phyloP scores from a whole-genome alignment of 129 eudicot species.

The Flaveria brownii region DNA sequence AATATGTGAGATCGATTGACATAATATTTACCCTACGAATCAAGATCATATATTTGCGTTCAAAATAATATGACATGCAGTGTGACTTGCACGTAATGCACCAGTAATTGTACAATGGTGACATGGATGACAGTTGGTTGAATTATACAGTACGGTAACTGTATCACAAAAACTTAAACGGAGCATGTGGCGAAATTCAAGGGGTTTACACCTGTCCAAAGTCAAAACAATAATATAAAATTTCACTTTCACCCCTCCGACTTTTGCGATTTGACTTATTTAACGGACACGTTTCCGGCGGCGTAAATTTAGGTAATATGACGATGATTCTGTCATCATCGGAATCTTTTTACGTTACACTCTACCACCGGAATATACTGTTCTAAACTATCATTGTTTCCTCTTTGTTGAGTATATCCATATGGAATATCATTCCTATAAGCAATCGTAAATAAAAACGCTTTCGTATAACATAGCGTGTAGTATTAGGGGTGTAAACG shows the following conservation, averaged over 20 bases:
- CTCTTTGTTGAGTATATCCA: conserved; percentile 36
- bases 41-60: too few relatives aligned
- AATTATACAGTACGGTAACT: conserved; percentile 9
- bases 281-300: conserved; percentile 46
- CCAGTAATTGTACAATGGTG: not conserved
- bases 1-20: too few relatives aligned
- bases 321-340: conserved; percentile 34
- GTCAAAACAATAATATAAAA: conserved; percentile 8
- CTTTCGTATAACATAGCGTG: not conserved
- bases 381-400: conserved; percentile 33
- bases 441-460: not conserved
- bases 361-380: conserved; percentile 29
- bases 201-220: conserved; percentile 33
- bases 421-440: conserved; percentile 24
- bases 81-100: conserved; percentile 14
- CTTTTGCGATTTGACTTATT: conserved; percentile 28
- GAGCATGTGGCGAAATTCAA: conserved; percentile 42
- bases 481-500: too few relatives aligned
- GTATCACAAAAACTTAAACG: conserved; percentile 33
- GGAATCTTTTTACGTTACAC: conserved; percentile 32
- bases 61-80: not conserved
- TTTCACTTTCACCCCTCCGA: conserved; percentile 31
- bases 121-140: conserved; percentile 30
- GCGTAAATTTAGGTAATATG: conserved; percentile 23
- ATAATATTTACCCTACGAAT: too few relatives aligned